A percentile compares a stretch with the other conserved stretches of the same genome.
Evolutionary conservation across 163 green algal genomes (phyloP).

Genomic region (Chlamydomonas reinhardtii): DNA sequence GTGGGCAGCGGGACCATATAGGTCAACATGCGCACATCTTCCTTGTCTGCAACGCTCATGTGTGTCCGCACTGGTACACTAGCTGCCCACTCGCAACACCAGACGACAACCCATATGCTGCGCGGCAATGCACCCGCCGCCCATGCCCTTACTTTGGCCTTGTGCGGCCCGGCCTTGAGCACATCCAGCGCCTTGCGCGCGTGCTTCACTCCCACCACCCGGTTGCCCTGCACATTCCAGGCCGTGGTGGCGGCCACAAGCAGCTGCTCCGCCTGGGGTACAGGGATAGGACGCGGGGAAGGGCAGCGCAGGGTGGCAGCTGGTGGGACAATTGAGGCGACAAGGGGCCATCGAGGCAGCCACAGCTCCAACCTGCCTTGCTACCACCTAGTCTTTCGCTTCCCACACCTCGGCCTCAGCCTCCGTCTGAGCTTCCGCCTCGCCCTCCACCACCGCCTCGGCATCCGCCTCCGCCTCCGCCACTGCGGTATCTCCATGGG

Average conservation of each 20-base stretch:
- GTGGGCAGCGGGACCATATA: too few species aligned
- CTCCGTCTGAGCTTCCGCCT: not conserved
- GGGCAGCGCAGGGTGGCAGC: not conserved
- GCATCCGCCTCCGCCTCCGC: not conserved
- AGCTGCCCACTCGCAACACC: too few species aligned
- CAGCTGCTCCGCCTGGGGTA: slow-evolving; percentile 24
- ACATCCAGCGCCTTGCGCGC: slow-evolving; percentile 2
- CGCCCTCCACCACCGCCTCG: not conserved
- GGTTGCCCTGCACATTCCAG: slow-evolving; percentile 33
- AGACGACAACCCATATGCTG: too few species aligned
- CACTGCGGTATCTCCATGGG: not conserved
- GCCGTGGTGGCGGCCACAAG: slow-evolving; percentile 16
- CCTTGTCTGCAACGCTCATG: too few species aligned
- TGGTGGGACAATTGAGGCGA: not conserved
- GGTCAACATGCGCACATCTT: too few species aligned
- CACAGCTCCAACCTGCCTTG: too few species aligned
- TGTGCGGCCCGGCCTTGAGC: slow-evolving; percentile 3
- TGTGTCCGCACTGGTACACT: too few species aligned
- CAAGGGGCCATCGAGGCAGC: not conserved
- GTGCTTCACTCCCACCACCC: not conserved
- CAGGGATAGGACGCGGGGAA: too few species aligned
- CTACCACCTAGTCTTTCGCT: not conserved
- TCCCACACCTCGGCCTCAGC: not conserved
- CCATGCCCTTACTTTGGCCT: slow-evolving; percentile 2
- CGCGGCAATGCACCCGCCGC: too few species aligned